Evolutionary conservation across 176 grass and related monocot species (phyloP), one percentile per base, ranked within the genome.

Genomic region (Themeda triandra): DNA sequence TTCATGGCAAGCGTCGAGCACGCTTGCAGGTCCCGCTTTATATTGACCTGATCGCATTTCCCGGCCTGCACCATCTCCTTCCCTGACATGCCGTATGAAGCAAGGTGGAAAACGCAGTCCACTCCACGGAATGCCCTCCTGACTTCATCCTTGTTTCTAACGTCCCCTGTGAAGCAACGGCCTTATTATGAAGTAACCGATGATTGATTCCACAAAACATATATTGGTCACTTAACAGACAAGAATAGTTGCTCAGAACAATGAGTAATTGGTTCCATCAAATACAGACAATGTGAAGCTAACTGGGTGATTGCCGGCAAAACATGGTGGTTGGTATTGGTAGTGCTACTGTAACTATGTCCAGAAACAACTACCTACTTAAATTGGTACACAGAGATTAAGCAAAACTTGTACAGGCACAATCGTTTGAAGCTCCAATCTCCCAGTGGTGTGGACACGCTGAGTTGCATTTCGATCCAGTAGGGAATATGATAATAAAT

Each of bases 1-100:
- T 69, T 93, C 91, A 69, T 92, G 87, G 87, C 92, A 98, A 33
- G 75, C 89, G 10, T 98, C 92, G 28, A 98, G 41, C 28, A 98
- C 73, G 81, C n/a, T 87, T 90, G 82, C 91, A 98, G 4, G 92
- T 98, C n/a, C 95, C 95, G 8, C n/a, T 92, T 95, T 88, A 98
- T 91, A 66, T 98, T 98, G 78, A 95, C 28, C 79, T 90, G 79
- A 51, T 95, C 89, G 2, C 84, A 66, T 37, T 89, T 86, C 23
- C 90, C 88, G 11, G 87, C 67, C 66, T 90, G 92, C 31, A 95
- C 77, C 95, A 98, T 98, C 73, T 95, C 91, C 80, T 98, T 95
- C 53, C 95, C 95, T 17, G 95, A 98, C 96, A 98, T 95, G 62
- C 95, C 95, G 80, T 88, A 98, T 8, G 95, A 98, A 84, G 95